phyloP scores from a whole-genome alignment of 2,329 filamentous ascomycete species.

The Colletotrichum scovillei region DNA sequence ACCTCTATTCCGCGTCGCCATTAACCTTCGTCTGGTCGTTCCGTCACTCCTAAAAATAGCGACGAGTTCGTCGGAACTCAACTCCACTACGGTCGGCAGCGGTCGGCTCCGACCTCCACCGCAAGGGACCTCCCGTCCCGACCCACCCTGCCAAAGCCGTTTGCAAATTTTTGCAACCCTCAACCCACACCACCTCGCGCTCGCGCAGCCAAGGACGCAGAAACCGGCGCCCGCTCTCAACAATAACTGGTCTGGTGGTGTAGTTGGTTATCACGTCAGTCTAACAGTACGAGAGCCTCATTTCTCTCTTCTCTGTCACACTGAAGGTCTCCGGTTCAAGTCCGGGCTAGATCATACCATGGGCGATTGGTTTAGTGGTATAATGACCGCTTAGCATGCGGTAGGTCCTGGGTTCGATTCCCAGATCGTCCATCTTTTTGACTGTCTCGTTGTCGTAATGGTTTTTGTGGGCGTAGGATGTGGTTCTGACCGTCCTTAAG shows the following conservation, averaged over 20 bases:
- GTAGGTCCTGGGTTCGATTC: slow-evolving; percentile 35
- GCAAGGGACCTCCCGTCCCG: not conserved
- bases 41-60: not conserved
- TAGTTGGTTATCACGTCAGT: slow-evolving; percentile 62
- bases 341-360: slow-evolving; percentile 28
- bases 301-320: not conserved
- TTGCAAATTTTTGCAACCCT: not conserved
- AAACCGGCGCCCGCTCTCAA: fast-evolving
- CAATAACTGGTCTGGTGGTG: slow-evolving; percentile 46
- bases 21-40: not conserved
- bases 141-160: not conserved
- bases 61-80: not conserved
- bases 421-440: slow-evolving; percentile 30
- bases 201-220: not conserved
- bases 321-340: slow-evolving; percentile 37
- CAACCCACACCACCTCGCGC: not conserved
- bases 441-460: not conserved
- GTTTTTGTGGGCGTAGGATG: not conserved
- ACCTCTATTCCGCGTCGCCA: too few species aligned
- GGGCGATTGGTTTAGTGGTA: slow-evolving; percentile 36
- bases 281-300: slow-evolving; percentile 46
- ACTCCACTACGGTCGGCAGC: not conserved
- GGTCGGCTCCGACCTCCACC: not conserved
- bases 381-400: slow-evolving; percentile 36
- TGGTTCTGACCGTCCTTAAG: too few species aligned